Conservation (phyloP, 1,139 yeast genomes). For the Candida sp. region DNA sequence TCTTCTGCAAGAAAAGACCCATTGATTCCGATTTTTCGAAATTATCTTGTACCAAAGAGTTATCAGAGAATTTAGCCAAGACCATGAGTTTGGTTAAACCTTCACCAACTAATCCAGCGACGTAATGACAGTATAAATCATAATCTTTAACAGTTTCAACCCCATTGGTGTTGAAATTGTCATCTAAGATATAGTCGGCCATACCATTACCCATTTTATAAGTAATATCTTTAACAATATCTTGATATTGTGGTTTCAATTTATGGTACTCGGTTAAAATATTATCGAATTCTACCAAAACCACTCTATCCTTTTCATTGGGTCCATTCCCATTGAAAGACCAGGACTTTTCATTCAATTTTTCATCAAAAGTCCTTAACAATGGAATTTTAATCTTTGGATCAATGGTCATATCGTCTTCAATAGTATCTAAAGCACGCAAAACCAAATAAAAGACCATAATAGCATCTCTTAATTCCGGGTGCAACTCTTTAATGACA, state of each 20-base stretch:
- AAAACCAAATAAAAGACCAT: conserved; percentile 82
- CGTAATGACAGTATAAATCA: conserved; percentile 92
- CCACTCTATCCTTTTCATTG: conserved; percentile 77
- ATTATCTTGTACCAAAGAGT: conserved; percentile 45
- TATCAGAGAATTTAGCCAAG: conserved; percentile 61
- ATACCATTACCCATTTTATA: conserved; percentile 92
- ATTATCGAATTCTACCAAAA: conserved; percentile 69
- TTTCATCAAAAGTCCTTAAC: conserved; percentile 63
- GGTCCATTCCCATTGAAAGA: conserved; percentile 73
- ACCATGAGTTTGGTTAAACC: conserved; percentile 84
- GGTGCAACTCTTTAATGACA: conserved; percentile 87
- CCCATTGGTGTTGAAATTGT: conserved; percentile 75
- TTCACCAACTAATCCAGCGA: conserved; percentile 97
- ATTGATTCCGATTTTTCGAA: conserved; percentile 71
- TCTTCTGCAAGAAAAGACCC: conserved; percentile 95
- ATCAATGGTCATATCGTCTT: conserved; percentile 90
- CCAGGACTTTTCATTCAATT: conserved; percentile 69
- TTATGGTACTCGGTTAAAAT: conserved; percentile 70
- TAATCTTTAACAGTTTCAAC: conserved; percentile 76
- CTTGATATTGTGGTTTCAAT: conserved; percentile 74
- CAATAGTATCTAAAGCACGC: conserved; percentile 93
- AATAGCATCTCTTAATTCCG: conserved; percentile 79
- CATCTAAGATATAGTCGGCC: conserved; percentile 90
- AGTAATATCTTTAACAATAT: conserved; percentile 74
- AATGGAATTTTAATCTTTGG: conserved; percentile 71